Conservation (phyloP, 1,284 basidiomycete genomes). For the Xerocomus amazonicus region DNA sequence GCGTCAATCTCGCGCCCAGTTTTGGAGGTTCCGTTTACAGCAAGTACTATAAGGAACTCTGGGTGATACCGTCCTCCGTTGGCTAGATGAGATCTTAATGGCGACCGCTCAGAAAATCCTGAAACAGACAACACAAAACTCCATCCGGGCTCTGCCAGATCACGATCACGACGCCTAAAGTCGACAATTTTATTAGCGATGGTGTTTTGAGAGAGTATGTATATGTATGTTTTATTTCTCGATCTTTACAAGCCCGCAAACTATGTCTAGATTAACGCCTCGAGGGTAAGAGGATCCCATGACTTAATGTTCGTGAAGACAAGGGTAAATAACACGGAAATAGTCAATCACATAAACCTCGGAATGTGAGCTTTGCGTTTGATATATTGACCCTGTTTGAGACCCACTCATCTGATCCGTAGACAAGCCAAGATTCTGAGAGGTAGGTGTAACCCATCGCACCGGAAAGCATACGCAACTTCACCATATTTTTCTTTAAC, state of each 20-base stretch:
- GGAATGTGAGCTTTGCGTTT: background rate
- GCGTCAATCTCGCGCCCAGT: conserved; percentile 17
- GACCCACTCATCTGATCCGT: conserved; percentile 4
- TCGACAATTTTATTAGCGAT: background rate
- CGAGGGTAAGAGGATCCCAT: background rate
- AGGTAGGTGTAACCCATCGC: background rate
- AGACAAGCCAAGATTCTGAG: conserved; percentile 15
- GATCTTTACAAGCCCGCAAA: background rate
- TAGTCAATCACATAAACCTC: background rate
- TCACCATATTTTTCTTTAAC: conserved; percentile 11
- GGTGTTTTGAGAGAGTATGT: background rate
- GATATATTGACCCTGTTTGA: background rate
- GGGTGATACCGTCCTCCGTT: background rate
- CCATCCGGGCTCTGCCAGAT: conserved; percentile 2
- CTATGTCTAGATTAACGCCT: background rate
- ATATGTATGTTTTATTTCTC: background rate
- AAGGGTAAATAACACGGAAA: no score
- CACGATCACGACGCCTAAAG: conserved; percentile 4
- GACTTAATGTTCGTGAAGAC: no score
- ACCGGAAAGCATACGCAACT: conserved; percentile 16
- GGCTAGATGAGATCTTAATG: conserved; percentile 1
- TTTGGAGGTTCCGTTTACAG: conserved; percentile 2
- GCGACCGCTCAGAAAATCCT: conserved; percentile 4
- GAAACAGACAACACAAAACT: conserved; percentile 1
- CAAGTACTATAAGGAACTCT: background rate